A percentile compares a stretch with the other conserved stretches of the same genome.
phyloP scores from a whole-genome alignment of 1,284 basidiomycete genomes.

The Pseudozyma sp. region DNA sequence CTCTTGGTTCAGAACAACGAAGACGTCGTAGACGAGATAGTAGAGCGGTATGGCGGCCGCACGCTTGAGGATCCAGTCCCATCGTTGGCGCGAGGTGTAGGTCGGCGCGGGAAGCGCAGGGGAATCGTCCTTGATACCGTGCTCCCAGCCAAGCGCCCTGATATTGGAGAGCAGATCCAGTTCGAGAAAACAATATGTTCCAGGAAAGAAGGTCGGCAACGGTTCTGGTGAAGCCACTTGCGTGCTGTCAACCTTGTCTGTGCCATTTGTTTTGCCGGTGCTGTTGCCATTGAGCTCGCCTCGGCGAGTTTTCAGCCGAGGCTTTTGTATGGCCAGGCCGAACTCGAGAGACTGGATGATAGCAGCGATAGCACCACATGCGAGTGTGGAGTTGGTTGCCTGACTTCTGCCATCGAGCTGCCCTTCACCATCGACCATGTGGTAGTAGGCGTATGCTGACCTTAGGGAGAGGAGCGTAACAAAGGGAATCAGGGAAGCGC shows the following conservation, averaged over 20 bases:
- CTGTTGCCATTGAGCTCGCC: not conserved
- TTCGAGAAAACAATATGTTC: slow-evolving; percentile 31
- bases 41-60: slow-evolving; percentile 7
- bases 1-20: slow-evolving; percentile 27
- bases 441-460: slow-evolving; percentile 22
- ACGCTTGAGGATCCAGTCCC: slow-evolving; percentile 9
- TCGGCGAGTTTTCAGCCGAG: slow-evolving; percentile 16
- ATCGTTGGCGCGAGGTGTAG: slow-evolving; percentile 5
- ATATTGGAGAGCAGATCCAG: slow-evolving; percentile 39
- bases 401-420: slow-evolving; percentile 36
- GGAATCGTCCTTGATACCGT: slow-evolving; percentile 26
- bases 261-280: not conserved
- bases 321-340: slow-evolving; percentile 15
- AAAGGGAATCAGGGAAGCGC: slow-evolving; percentile 29
- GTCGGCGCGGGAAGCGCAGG: slow-evolving; percentile 27
- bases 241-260: not conserved
- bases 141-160: slow-evolving; percentile 49
- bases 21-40: slow-evolving; percentile 19
- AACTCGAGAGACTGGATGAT: slow-evolving; percentile 18
- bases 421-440: slow-evolving; percentile 7
- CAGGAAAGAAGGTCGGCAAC: slow-evolving; percentile 38
- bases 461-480: slow-evolving; percentile 22
- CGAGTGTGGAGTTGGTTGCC: slow-evolving; percentile 23
- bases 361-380: slow-evolving; percentile 11
- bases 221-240: not conserved